Evolutionary conservation across 768 basidiomycete genomes (phyloP).

Genomic region (Crucibulum laeve): DNA sequence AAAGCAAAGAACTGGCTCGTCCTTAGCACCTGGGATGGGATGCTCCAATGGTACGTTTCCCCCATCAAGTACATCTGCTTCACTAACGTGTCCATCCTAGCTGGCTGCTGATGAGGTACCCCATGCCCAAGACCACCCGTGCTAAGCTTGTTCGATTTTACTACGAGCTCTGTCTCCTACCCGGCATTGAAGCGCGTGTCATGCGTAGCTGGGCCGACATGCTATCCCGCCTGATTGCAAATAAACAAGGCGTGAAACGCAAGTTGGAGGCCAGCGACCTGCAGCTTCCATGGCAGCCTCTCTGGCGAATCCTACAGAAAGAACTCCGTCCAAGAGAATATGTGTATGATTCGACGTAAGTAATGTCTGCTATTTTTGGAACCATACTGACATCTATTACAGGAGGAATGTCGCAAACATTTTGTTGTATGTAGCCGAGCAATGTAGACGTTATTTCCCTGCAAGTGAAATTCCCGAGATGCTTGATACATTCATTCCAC

Average conservation of each 20-base stretch:
- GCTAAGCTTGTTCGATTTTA: constrained; percentile 72
- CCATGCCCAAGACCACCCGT: constrained; percentile 63
- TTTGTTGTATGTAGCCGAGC: constrained; percentile 68
- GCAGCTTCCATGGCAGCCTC: constrained; percentile 65
- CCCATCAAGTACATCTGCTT: not conserved
- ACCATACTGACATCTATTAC: constrained; percentile 6
- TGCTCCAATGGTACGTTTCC: constrained; percentile 64
- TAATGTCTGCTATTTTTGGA: constrained; percentile 4
- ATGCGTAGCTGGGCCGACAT: constrained; percentile 76
- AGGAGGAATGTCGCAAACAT: constrained; percentile 70
- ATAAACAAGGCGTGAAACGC: constrained; percentile 58
- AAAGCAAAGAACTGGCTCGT: constrained; percentile 72
- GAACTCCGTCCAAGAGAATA: constrained; percentile 73
- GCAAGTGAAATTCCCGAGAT: constrained; percentile 62
- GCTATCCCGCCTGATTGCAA: constrained; percentile 65
- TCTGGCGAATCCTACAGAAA: constrained; percentile 73
- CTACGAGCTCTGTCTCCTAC: constrained; percentile 74
- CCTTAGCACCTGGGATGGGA: constrained; percentile 74
- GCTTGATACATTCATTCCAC: constrained; percentile 67
- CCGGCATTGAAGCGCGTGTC: constrained; percentile 70
- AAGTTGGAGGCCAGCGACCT: constrained; percentile 68
- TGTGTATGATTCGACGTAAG: constrained; percentile 55
- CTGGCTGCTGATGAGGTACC: constrained; percentile 82
- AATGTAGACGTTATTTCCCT: constrained; percentile 67
- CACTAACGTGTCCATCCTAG: constrained; percentile 26